These are phyloP conservation scores for Metschnikowia colocasiae DNA, from an alignment of 805 yeast species.

Conservation along the genomic window DNA sequence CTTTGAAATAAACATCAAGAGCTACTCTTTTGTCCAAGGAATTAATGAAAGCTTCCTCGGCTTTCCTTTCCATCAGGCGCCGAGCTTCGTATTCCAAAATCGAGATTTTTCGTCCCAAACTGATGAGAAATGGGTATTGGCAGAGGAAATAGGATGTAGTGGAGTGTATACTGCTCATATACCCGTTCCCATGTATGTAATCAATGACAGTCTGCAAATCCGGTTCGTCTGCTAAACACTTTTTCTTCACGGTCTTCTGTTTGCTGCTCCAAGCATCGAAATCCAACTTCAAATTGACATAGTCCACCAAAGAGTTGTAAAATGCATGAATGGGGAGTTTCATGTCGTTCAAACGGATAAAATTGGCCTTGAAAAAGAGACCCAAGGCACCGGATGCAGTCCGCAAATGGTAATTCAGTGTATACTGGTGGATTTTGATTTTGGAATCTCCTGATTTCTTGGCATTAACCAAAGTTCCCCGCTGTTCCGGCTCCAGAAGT, in stretches of 20 bases:
- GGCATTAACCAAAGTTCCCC: neutral
- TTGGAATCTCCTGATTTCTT: constrained; percentile 24
- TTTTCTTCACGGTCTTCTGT: constrained; percentile 12
- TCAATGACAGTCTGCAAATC: constrained; percentile 43
- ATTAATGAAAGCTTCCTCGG: constrained; percentile 82
- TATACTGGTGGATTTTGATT: constrained; percentile 57
- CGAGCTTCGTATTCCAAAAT: constrained; percentile 80
- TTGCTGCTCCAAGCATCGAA: constrained; percentile 71
- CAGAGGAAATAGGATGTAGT: constrained; percentile 57
- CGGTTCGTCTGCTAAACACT: constrained; percentile 15
- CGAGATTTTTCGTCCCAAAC: constrained; percentile 77
- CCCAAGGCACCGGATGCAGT: constrained; percentile 61
- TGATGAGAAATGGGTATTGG: constrained; percentile 76
- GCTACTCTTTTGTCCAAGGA: constrained; percentile 62
- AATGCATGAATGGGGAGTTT: constrained; percentile 42
- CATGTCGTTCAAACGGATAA: constrained; percentile 21
- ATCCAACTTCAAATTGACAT: constrained; percentile 69
- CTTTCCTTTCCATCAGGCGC: constrained; percentile 77
- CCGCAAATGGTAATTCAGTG: constrained; percentile 76
- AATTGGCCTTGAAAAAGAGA: constrained; percentile 53
- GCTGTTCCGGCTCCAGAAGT: neutral
- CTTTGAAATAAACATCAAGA: constrained; percentile 63
- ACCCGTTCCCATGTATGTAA: constrained; percentile 43
- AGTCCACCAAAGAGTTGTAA: constrained; percentile 81
- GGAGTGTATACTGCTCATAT: constrained; percentile 7